These are phyloP conservation scores for Hortaea sp. DNA, from an alignment of 2,329 filamentous ascomycete species.

Conservation along the genomic window DNA sequence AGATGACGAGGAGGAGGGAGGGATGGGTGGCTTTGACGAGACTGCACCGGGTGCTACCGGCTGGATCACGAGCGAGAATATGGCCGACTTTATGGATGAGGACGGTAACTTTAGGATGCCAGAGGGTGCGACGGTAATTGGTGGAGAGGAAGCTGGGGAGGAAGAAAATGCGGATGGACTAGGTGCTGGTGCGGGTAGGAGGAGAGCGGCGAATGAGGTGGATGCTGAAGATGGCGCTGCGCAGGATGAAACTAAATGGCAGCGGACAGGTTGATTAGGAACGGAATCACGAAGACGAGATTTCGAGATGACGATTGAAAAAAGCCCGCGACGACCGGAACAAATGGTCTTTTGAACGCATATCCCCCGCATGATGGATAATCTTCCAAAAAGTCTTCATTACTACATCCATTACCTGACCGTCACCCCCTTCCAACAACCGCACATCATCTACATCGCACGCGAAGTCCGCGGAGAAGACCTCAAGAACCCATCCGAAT, in stretches of 20 bases:
- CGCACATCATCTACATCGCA: background rate
- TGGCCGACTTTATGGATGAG: conserved; percentile 71
- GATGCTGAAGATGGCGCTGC: conserved; percentile 23
- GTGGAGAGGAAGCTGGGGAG: conserved; percentile 39
- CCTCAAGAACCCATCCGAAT: conserved; percentile 29
- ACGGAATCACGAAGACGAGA: too few species aligned
- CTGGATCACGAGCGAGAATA: conserved; percentile 89
- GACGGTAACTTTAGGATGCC: conserved; percentile 72
- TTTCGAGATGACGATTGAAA: too few species aligned
- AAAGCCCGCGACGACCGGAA: too few species aligned
- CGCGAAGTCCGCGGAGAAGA: background rate
- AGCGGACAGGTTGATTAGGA: conserved; percentile 36
- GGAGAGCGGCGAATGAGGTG: conserved; percentile 35
- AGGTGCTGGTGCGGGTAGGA: conserved; percentile 22
- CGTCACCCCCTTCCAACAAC: too few species aligned
- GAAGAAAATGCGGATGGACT: conserved; percentile 22
- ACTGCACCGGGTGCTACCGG: conserved; percentile 64
- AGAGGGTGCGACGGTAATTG: conserved; percentile 52
- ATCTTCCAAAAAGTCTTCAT: too few species aligned
- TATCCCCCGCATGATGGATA: too few species aligned
- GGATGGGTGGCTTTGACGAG: conserved; percentile 28
- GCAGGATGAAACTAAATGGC: conserved; percentile 42
- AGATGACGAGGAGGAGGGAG: conserved; percentile 39
- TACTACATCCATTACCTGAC: too few species aligned
- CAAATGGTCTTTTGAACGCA: too few species aligned